Evolutionary conservation across 257 asterid genomes (phyloP), one percentile per base, ranked within the genome.

Genomic region (Plantago major): DNA sequence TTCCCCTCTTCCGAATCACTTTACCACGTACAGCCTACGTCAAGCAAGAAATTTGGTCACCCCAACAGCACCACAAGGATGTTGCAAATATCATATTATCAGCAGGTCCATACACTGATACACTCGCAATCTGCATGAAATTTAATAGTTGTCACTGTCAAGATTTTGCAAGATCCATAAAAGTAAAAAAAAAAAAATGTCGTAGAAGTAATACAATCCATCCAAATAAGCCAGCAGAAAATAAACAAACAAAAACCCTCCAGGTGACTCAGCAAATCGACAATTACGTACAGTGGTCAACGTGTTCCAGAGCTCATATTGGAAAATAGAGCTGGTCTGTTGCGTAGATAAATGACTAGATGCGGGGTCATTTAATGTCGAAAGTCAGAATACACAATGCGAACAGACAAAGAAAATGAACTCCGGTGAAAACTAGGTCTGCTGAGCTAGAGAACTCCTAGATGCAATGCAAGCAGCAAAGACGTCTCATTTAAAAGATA

Each of bases 1-100:
- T 67, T 81, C 66, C 67, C 76, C 63, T 75, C 77, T 66, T 74
- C 79, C 44, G 67, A 44, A 74, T 78, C 68, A 64, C 69, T 72
- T 76, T 78, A 58, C 71, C 72, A 28, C 74, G 78, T 85, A 84
- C 79, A 58, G 42, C 66, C 46, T 63, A 68, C 56, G 70, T 60
- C 63, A 63, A 46, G 67, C 70, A 43, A 51, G 47, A 53, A 50
- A 68, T 37, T 63, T 14, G 45, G 58, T 28, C 43, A 57, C 56
- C 46, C 42, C 51, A 62, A 26, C 63, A 61, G 60, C 60, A 55
- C 58, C 69, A 66, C 42, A 53, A 40, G 65, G 57, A 62, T 22
- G 45, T 55, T 13, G 59, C 75, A 60, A 37, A 28, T 42, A 61
- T 50, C 55, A 49, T 43, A 28, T 54, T 55, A 49, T 60, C 43